Conservation (phyloP, 2,329 filamentous ascomycete species). For the Claviceps cyperi region DNA sequence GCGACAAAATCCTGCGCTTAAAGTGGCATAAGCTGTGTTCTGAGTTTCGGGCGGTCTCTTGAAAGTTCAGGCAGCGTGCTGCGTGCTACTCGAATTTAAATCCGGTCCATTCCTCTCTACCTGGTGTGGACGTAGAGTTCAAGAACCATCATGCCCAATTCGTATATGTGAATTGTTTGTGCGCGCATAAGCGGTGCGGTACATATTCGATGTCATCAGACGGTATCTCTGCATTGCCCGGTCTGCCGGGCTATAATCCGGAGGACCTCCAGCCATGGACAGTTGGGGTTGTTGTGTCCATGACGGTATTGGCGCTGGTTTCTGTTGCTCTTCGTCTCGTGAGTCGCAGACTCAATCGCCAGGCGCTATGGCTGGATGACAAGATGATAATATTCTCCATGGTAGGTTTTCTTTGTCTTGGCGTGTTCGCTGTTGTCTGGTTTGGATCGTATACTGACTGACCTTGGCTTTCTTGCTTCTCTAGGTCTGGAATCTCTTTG, state of each 20-base stretch:
- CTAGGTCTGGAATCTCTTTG: slow-evolving; percentile 26
- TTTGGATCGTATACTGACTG: not conserved
- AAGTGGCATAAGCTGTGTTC: no score
- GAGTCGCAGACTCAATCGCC: slow-evolving; percentile 25
- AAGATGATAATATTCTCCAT: slow-evolving; percentile 32
- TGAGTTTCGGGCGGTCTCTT: no score
- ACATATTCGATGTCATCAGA: slow-evolving; percentile 4
- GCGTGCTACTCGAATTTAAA: not conserved
- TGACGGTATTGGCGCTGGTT: slow-evolving; percentile 26
- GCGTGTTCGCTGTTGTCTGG: not conserved
- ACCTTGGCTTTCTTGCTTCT: not conserved
- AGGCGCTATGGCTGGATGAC: slow-evolving; percentile 34
- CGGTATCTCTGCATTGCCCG: slow-evolving; percentile 7
- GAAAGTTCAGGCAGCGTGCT: not conserved
- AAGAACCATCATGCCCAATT: not conserved
- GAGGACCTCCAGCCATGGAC: slow-evolving; percentile 27
- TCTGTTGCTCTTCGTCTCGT: slow-evolving; percentile 24
- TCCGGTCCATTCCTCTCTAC: not conserved
- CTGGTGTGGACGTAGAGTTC: no score
- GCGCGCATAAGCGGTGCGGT: not conserved
- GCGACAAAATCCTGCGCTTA: not conserved
- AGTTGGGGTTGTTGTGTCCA: slow-evolving; percentile 21
- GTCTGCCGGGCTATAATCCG: slow-evolving; percentile 12
- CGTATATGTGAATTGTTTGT: not conserved
- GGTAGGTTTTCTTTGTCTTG: slow-evolving; percentile 16